phyloP scores from a whole-genome alignment of 768 basidiomycete species.

The Suillus fuscotomentosus region DNA sequence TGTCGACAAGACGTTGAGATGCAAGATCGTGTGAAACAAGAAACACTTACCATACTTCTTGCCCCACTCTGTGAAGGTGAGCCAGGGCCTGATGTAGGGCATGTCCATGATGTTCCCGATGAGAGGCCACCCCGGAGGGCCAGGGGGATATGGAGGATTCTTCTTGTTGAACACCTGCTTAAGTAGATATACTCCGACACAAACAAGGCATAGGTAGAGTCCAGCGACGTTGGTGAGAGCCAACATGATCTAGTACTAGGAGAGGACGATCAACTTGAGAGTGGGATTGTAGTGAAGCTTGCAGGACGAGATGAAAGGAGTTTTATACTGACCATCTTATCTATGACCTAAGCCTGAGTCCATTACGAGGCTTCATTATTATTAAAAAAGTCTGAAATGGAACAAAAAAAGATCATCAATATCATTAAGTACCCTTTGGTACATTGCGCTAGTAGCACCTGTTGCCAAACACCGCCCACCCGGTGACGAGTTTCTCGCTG shows the following conservation, averaged over 20 bases:
- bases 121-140: conserved; percentile 43
- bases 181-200: conserved; percentile 26
- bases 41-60: conserved; percentile 38
- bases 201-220: conserved; percentile 32
- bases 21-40: neutral
- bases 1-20: conserved; percentile 17
- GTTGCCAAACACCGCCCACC: too few species aligned
- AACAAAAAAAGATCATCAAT: too few species aligned
- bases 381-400: too few species aligned
- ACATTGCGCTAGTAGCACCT: too few species aligned
- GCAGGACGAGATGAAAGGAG: neutral
- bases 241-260: conserved; percentile 2
- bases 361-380: too few species aligned
- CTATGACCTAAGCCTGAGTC: too few species aligned
- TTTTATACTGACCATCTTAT: too few species aligned
- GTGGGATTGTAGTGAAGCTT: neutral
- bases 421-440: too few species aligned
- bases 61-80: conserved; percentile 45
- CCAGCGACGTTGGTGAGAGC: conserved; percentile 21
- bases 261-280: neutral
- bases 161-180: conserved; percentile 20
- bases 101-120: conserved; percentile 50
- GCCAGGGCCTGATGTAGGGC: conserved; percentile 45
- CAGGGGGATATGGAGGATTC: conserved; percentile 38
- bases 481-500: too few species aligned